Base-by-base conservation (phyloP, 352 stramenopile genomes). In the Globisporangium radiosum region DNA sequence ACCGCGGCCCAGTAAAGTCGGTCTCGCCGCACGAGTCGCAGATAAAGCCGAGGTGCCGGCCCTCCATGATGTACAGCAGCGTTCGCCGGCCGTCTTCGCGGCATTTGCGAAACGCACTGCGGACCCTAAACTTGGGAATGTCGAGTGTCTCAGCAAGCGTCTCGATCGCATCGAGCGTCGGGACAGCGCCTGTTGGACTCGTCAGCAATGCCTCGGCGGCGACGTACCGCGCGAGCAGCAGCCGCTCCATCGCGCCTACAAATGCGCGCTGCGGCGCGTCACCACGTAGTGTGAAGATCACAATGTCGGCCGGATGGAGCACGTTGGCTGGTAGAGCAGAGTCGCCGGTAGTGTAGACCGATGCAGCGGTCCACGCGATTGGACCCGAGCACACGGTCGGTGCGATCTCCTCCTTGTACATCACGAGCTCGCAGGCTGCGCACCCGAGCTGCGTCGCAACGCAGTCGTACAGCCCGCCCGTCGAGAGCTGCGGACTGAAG, bases 41-140 rank as follows among this genome's bases (percentile, higher is more conserved):
- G 47, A 91, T 91, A 52, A 93, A 93, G 0, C 84, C 84, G 10
- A 93, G 60, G 52, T 93, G 84, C 6, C 81, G 72, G 0, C 79
- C 84, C 56, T 90, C 81, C 84, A 93, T 92, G 54, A 93, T 90
- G 59, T 90, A 93, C 51, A 69, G 61, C 51, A 93, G 64, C 14
- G 84, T 92, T 4, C 66, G 68, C 13, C 75, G 65, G 1, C 73
- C 74, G 57, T 93, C 76, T 52, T 93, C 76, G 39, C 74, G 70
- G 59, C 84, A 93, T 64, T 92, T 93, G 54, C 76, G 76, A 59
- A 90, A 90, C 44, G 80, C 84, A 61, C 81, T 93, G 33, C 81
- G 79, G 40, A 93, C 75, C 19, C 84, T 75, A 19, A 92, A 93
- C 54, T 88, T 90, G 1, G 78, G 84, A 37, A 93, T 89, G 47